Evolutionary conservation across 371 early-diverging fungal genomes (phyloP), one percentile per base, ranked within the genome.

Genomic region (Fennellomyces sp.): DNA sequence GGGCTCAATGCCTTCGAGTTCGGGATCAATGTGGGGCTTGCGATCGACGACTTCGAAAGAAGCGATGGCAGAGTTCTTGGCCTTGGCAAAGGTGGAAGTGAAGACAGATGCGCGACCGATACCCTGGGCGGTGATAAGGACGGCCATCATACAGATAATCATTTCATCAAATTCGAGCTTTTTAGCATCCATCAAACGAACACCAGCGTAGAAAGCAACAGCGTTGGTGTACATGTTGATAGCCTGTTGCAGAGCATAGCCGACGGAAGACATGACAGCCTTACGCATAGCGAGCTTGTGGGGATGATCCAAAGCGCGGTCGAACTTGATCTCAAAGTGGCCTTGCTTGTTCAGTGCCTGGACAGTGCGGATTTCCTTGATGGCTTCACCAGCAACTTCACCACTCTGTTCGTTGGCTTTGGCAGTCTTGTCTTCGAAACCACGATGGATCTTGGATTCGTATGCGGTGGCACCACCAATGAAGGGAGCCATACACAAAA

Each of bases 341-440:
- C 50, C 33, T 65, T 97, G 95, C 61, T 91, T 88, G 27, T 89
- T 91, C n/a, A 97, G 76, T 3, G 90, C 75, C 33, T 87, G 85
- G 19, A 97, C 94, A 2, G 97, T 97, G 36, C 96, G 88, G 54
- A 97, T 90, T 73, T 90, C 88, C 57, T 86, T 76, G 51, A 97
- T 88, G 27, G 93, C 92, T 69, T 97, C 97, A 64, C 84, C 82
- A 45, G 94, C 92, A 45, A 87, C 82, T 70, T 88, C 88, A 59
- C 88, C 87, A 38, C 89, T 83, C 26, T 82, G 75, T 64, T 87
- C 85, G 59, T 91, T 90, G 0, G 89, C 86, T 57, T 84, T 83
- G 64, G 82, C 79, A 41, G 82, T 86, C 63, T 86, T 77, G 52
- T 75, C 73, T 42, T 86, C 86, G 50, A 78, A 82, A 53, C 87